phyloP scores from a whole-genome alignment of 306 rosid species.

The Mucuna pruriens region DNA sequence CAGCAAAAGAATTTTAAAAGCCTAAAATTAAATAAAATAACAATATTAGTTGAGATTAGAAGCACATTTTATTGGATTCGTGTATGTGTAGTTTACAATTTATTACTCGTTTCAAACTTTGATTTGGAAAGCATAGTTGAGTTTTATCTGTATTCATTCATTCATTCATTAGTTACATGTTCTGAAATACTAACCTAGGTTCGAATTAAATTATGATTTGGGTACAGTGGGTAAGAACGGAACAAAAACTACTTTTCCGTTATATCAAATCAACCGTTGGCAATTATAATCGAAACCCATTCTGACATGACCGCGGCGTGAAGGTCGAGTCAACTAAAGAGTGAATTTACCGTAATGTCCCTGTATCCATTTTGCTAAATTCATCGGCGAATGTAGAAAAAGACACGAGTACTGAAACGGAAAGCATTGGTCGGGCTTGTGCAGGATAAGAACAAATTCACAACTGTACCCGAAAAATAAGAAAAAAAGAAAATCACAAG shows the following conservation, averaged over 20 bases:
- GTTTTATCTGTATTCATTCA: no score
- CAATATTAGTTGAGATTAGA: no score
- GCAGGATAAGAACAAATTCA: constrained; percentile 49
- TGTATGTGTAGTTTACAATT: no score
- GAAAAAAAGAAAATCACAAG: neutral
- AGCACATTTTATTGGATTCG: no score
- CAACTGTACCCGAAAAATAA: neutral
- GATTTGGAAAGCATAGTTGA: no score
- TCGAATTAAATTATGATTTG: neutral
- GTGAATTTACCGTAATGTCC: constrained; percentile 30
- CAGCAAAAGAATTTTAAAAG: no score
- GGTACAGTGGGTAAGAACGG: neutral
- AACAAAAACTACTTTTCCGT: neutral
- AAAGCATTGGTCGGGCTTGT: constrained; percentile 49
- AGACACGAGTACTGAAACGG: constrained; percentile 43
- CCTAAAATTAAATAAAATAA: no score
- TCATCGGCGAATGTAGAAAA: constrained; percentile 35
- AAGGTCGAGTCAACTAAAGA: constrained; percentile 25
- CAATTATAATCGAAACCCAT: neutral
- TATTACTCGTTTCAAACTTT: no score
- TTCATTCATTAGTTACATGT: no score
- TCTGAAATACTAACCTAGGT: neutral
- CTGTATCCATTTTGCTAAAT: neutral
- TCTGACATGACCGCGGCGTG: constrained; percentile 16
- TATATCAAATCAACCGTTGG: neutral